These are phyloP conservation scores for Coemansia sp. DNA, from an alignment of 192 early-diverging fungal species.

Conservation along the genomic window DNA sequence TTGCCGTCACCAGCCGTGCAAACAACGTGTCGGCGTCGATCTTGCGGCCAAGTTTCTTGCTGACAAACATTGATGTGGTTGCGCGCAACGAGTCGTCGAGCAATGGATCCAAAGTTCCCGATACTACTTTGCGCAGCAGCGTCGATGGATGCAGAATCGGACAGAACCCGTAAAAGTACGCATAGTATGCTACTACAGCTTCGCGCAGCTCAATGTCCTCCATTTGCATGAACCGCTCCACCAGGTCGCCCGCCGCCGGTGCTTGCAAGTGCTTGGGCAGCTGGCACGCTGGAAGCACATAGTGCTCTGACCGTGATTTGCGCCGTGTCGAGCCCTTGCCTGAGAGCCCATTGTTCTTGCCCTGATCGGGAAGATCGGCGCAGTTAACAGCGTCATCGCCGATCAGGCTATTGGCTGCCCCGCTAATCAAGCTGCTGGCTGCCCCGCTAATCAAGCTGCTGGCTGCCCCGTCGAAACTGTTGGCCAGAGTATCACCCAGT, in stretches of 20 bases:
- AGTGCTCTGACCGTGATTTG: constrained; percentile 5
- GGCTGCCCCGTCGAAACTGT: no score
- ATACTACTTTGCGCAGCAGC: constrained; percentile 28
- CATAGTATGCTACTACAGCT: constrained; percentile 26
- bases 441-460: no score
- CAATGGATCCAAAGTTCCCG: constrained; percentile 15
- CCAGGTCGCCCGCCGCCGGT: constrained; percentile 6
- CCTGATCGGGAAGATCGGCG: no score
- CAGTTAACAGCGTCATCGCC: not conserved
- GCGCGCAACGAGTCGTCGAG: constrained; percentile 30
- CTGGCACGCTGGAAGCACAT: constrained; percentile 7
- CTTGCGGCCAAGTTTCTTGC: constrained; percentile 3
- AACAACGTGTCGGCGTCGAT: constrained; percentile 19
- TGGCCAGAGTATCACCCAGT: no score
- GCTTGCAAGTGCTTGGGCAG: constrained; percentile 9
- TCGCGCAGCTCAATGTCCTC: constrained; percentile 22
- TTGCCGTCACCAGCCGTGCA: constrained; percentile 12
- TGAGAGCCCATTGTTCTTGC: not conserved
- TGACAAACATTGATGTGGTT: constrained; percentile 17
- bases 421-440: no score
- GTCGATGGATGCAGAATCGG: constrained; percentile 41
- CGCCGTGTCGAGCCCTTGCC: not conserved
- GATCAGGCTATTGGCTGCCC: not conserved
- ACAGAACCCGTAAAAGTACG: constrained; percentile 33
- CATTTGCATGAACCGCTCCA: constrained; percentile 13